These are phyloP conservation scores for Ophiorrhiza pumila DNA, from an alignment of 257 asterid genomes.

Conservation along the genomic window DNA sequence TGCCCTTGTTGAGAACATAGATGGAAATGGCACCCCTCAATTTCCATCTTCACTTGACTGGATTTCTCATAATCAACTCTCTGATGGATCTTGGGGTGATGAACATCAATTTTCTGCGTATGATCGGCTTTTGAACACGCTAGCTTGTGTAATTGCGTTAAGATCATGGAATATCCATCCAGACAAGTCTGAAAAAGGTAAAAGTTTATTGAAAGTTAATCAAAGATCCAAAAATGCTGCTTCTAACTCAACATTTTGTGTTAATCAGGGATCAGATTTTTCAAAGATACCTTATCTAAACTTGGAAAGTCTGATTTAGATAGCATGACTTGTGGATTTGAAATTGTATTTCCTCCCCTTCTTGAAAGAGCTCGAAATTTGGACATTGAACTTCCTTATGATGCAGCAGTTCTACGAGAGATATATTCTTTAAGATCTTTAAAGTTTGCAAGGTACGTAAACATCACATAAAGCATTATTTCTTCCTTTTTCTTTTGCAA, in stretches of 20 bases:
- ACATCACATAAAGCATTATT: too few species aligned
- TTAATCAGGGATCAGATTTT: constrained; percentile 28
- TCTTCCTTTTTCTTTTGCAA: too few species aligned
- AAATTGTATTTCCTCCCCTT: constrained; percentile 41
- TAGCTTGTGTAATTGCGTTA: constrained; percentile 46
- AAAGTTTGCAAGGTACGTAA: constrained; percentile 31
- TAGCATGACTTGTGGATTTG: constrained; percentile 46
- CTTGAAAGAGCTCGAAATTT: constrained; percentile 28
- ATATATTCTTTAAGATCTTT: constrained; percentile 20
- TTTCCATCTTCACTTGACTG: constrained; percentile 39
- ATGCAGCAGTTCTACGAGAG: constrained; percentile 21
- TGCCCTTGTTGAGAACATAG: constrained; percentile 22
- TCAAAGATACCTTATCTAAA: constrained; percentile 29
- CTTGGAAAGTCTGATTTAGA: constrained; percentile 25
- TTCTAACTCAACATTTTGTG: too few species aligned
- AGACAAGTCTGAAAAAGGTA: constrained; percentile 26
- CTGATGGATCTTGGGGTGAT: constrained; percentile 52
- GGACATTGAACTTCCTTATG: constrained; percentile 28
- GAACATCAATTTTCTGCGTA: constrained; percentile 8
- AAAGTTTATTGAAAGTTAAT: too few species aligned
- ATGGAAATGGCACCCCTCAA: constrained; percentile 24
- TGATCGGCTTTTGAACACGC: constrained; percentile 39
- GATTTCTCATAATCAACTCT: constrained; percentile 40
- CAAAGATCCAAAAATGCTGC: too few species aligned
- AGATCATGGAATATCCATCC: constrained; percentile 35